phyloP scores from a whole-genome alignment of 2,329 filamentous ascomycete species.

The Microsporum audouinii region DNA sequence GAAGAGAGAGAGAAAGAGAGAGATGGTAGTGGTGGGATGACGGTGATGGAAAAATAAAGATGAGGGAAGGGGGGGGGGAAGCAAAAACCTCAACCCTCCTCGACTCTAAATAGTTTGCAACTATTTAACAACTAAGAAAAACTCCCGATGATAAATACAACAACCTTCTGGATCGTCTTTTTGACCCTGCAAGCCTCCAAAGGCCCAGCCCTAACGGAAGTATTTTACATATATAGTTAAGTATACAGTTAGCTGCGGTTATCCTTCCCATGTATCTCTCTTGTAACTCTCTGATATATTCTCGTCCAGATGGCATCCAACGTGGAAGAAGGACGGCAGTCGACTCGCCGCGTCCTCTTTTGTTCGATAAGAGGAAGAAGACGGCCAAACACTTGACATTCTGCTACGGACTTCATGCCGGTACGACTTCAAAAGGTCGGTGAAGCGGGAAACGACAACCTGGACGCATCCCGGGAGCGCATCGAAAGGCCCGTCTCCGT shows the following conservation, averaged over 20 bases:
- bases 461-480: neutral
- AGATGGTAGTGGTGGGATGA: conserved; percentile 4
- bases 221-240: neutral
- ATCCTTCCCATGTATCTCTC: neutral
- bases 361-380: no score
- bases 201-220: neutral
- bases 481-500: neutral
- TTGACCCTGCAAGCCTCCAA: neutral
- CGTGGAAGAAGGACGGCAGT: neutral
- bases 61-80: no score
- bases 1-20: conserved; percentile 20
- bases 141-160: conserved; percentile 1
- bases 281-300: neutral
- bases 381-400: no score
- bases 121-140: conserved; percentile 14
- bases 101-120: conserved; percentile 1
- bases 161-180: neutral
- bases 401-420: neutral
- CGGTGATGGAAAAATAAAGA: no score
- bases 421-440: neutral
- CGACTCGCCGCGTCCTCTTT: neutral
- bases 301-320: neutral
- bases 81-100: no score
- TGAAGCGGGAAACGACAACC: neutral
- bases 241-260: neutral